Percentiles rank a stretch among this genome's conserved stretches.
Conservation (phyloP, 2,329 filamentous ascomycete species). For the Bipolaris bicolor region DNA sequence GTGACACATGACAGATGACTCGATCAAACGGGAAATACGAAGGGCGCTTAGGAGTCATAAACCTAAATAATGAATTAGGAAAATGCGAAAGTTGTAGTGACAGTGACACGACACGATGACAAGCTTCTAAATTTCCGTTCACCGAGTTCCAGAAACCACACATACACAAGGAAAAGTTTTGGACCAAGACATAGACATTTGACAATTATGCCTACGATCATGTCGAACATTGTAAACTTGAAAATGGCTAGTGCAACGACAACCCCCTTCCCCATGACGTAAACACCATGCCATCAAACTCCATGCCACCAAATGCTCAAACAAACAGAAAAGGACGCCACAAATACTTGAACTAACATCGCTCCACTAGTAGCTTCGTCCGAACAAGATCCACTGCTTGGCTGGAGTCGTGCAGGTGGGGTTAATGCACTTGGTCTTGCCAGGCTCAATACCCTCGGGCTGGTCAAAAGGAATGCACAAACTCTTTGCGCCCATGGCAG, state of each 20-base stretch:
- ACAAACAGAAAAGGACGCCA: constrained; percentile 15
- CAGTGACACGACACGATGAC: neutral
- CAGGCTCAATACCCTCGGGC: constrained; percentile 77
- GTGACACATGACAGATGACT: constrained; percentile 28
- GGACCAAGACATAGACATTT: neutral
- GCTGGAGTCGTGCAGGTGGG: constrained; percentile 80
- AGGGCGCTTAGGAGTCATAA: neutral
- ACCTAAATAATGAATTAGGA: neutral
- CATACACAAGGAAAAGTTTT: neutral
- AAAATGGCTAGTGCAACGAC: constrained; percentile 9
- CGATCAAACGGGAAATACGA: too few species aligned
- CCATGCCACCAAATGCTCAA: constrained; percentile 30
- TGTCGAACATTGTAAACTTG: constrained; percentile 12
- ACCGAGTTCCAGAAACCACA: neutral
- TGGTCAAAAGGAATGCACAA: constrained; percentile 85
- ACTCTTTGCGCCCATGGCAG: constrained; percentile 77
- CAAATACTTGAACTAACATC: neutral
- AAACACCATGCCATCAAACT: constrained; percentile 25
- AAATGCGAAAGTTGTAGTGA: neutral
- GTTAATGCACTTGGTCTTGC: constrained; percentile 89
- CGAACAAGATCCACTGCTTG: constrained; percentile 92
- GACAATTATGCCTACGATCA: constrained; percentile 3
- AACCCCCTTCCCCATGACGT: constrained; percentile 17
- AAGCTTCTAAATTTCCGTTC: neutral
- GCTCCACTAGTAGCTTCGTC: constrained; percentile 55